Percentiles rank a stretch among this genome's conserved stretches.
phyloP scores from a whole-genome alignment of 1,139 yeast genomes.

The Magnusiomyces fungicola region DNA sequence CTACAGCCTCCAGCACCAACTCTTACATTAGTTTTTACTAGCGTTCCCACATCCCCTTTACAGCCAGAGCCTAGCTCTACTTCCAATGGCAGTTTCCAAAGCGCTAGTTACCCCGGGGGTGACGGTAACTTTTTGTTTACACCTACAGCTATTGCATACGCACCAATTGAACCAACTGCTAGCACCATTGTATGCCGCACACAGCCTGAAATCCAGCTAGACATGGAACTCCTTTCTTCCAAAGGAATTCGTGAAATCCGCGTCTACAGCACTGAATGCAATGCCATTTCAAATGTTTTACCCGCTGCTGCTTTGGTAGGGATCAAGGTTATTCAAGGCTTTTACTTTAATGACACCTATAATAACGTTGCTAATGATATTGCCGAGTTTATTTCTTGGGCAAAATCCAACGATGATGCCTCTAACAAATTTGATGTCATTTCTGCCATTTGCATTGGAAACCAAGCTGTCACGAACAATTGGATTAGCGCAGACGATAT shows the following conservation, averaged over 20 bases:
- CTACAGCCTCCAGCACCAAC: no score
- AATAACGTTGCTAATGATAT: slow-evolving; percentile 61
- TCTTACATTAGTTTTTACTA: no score
- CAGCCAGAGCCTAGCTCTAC: no score
- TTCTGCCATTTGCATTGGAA: slow-evolving; percentile 72
- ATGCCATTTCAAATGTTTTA: slow-evolving; percentile 55
- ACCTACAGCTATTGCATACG: neutral
- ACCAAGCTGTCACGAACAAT: slow-evolving; percentile 69
- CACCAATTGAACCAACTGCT: neutral
- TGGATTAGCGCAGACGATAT: slow-evolving; percentile 53
- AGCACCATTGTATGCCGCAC: neutral
- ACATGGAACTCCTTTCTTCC: neutral
- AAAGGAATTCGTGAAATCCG: slow-evolving; percentile 63
- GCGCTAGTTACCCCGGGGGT: neutral
- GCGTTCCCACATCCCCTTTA: no score
- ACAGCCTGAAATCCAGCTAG: neutral
- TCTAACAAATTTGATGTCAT: slow-evolving; percentile 58
- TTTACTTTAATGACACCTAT: slow-evolving; percentile 56
- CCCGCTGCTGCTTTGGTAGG: slow-evolving; percentile 57
- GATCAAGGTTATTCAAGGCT: slow-evolving; percentile 72
- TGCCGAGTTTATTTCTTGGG: slow-evolving; percentile 43
- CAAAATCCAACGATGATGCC: slow-evolving; percentile 35
- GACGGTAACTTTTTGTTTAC: neutral
- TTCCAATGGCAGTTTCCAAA: no score
- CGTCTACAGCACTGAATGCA: slow-evolving; percentile 82